Base-by-base conservation (phyloP, 2,329 filamentous ascomycete genomes). In the Aspergillus persii region DNA sequence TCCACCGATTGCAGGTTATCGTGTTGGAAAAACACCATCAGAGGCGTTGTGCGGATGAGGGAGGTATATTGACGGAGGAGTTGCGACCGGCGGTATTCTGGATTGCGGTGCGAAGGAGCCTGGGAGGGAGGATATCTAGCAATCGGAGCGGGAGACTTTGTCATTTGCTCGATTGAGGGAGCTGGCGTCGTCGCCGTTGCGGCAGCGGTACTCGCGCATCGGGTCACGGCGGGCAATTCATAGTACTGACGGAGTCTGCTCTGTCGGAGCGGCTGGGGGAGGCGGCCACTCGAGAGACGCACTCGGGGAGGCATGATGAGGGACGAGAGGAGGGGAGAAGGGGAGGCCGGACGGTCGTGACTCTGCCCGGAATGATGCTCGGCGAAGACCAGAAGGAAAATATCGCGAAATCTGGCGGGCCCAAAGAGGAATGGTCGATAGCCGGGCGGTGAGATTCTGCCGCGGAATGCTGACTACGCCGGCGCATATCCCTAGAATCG, bases 31-130 rank as follows among this genome's bases (percentile, higher is more conserved):
- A 97, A 83, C 60, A 97, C 84, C 66, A 96, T 88, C 61, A 97
- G 77, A 46, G 93, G 92, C 9, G 91, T 89, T 26, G 92, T 92
- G 60, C 91, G 91, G 59, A 97, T 86, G 61, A 96, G 81, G 50
- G 93, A 95, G 54, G 93, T 91, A 78, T 97, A 97, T 68, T 90
- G 87, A 59, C 93, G 87, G 66, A 89, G 85, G 23, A 98, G 83
- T 77, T 99, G 95, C 15, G 92, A 89, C 79, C 98, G 96, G 74
- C 94, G 89, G 70, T 89, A 89, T 73, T 96, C 90, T 50, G 93
- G 86, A 23, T 88, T 89, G 73, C 94, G 91, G 74, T 96, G 89
- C 56, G 91, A 96, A 3, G 91, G 92, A 2, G 93, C 94, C 76
- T 97, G 92, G 1, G 87, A 89, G 0, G 87, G 72, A 54, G 84